Evolutionary conservation across 768 basidiomycete genomes (phyloP), one percentile per base, ranked within the genome.

Genomic region (Scleroderma bovista): DNA sequence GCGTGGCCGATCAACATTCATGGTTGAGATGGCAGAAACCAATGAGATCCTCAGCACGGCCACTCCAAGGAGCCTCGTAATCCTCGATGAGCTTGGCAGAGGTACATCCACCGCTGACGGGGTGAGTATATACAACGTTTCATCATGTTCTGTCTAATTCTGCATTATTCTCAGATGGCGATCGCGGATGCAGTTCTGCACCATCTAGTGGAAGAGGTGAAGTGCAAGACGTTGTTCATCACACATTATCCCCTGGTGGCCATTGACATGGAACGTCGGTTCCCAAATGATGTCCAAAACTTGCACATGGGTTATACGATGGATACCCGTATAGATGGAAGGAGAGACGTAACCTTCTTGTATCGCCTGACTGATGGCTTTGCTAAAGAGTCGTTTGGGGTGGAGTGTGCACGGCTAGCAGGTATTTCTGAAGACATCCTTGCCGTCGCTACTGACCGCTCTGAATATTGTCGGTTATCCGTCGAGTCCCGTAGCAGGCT

Each of bases 1-100:
- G 6, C 77, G 86, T 34, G 93, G 93, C 0, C 81, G 90, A 8
- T 95, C 93, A 0, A 98, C 89, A 0, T 96, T 97, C 65, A 96
- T 96, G 94, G 90, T 97, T 3, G 95, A 99, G 67, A 85, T 98
- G 76, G 76, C 86, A 6, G 93, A 97, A 64, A 96, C 94, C 0
- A 86, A 84, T 58, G 90, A 96, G 59, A 93, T 97, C 50, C 68
- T 98, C 13, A 77, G 83, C 32, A 73, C 81, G 3, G 87, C 90
- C 1, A 88, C 91, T 0, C 65, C 75, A 3, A 76, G 76, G 26
- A 92, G 88, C 45, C 75, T 98, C 11, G 88, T 99, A 12, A 86
- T 99, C 36, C 74, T 97, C 3, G 95, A 99, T 60, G 87, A 89
- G 61, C 76, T 95, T 10, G 93, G 93, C 23, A 73, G 92, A 36